Evolutionary conservation across 139 green algal genomes (phyloP).

Genomic region (Tetraselmis chui): DNA sequence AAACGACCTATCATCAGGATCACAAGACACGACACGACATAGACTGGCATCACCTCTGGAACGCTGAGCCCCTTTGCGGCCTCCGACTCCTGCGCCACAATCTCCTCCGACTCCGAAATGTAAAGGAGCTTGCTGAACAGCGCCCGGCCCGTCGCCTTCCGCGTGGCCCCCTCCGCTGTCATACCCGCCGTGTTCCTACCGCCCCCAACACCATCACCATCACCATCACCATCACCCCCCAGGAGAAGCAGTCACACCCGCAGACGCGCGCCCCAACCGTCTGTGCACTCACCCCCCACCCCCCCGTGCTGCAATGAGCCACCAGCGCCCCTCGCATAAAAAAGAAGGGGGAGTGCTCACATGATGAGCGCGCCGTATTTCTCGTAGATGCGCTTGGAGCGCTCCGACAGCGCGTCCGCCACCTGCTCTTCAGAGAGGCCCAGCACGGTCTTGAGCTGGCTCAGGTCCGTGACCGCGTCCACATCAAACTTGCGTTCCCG

Average conservation of each 20-base stretch:
- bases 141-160: slow-evolving; percentile 72
- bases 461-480: slow-evolving; percentile 79
- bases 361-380: slow-evolving; percentile 41
- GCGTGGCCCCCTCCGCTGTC: slow-evolving; percentile 30
- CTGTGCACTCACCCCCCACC: no score
- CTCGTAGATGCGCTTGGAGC: slow-evolving; percentile 77
- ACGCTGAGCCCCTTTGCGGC: slow-evolving; percentile 46
- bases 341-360: not conserved
- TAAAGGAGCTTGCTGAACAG: slow-evolving; percentile 94
- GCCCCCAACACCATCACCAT: no score
- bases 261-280: no score
- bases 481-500: slow-evolving; percentile 86
- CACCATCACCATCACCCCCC: no score
- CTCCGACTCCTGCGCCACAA: slow-evolving; percentile 50
- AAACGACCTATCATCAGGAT: no score
- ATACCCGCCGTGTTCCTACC: slow-evolving; percentile 54
- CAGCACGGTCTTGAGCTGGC: slow-evolving; percentile 67
- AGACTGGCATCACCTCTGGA: slow-evolving; percentile 32
- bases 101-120: slow-evolving; percentile 61
- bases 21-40: no score
- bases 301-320: no score
- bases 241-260: no score
- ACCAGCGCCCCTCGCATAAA: no score
- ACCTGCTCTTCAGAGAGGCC: slow-evolving; percentile 61
- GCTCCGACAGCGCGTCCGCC: slow-evolving; percentile 73